Evolutionary conservation across 2,329 filamentous ascomycete species (phyloP).

Genomic region (Pestalotiopsis sp.): DNA sequence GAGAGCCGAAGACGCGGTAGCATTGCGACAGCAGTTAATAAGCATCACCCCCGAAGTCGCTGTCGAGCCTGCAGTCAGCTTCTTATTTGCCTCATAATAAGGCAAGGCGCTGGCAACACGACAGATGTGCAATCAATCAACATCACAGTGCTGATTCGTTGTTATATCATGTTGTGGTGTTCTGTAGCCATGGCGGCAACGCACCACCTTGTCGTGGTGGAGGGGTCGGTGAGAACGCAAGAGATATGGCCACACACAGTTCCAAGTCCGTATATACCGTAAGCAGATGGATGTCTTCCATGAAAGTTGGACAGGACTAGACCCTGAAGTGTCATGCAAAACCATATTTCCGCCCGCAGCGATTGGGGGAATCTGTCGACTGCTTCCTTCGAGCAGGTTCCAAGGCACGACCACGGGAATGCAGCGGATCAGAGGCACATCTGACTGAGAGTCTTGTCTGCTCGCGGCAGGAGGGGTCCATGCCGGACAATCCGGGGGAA

Average conservation of each 20-base stretch:
- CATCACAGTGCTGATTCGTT: neutral
- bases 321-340: neutral
- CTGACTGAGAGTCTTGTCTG: neutral
- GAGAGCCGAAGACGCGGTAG: neutral
- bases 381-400: neutral
- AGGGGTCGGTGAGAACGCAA: constrained; percentile 1
- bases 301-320: neutral
- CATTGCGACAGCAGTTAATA: neutral
- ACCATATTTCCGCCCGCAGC: neutral
- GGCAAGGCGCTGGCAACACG: neutral
- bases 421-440: neutral
- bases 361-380: neutral
- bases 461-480: neutral
- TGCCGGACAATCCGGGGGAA: neutral
- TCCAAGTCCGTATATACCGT: neutral
- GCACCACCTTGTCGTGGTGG: neutral
- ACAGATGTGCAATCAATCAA: neutral
- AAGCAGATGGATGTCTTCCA: neutral
- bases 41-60: neutral
- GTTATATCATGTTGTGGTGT: neutral
- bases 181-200: neutral
- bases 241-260: neutral
- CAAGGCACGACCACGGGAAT: neutral
- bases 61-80: too few relatives aligned
- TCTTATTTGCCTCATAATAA: constrained; percentile 7